phyloP scores from a whole-genome alignment of 1,139 yeast genomes.

The Hemisphaericaspora subhashii region DNA sequence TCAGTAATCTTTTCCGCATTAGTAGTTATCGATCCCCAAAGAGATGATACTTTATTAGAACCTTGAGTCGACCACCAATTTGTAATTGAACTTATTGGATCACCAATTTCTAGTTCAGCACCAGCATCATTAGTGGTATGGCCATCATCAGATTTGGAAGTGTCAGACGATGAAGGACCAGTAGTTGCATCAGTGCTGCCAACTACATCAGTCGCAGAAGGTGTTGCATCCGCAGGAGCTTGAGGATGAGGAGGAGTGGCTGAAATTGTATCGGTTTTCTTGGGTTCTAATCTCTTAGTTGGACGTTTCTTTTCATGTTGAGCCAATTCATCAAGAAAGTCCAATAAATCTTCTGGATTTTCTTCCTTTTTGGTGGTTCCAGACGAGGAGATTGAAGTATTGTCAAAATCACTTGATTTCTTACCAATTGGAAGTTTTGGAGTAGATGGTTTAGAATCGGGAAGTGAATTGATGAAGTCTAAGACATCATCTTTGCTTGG shows the following conservation, averaged over 20 bases:
- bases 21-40: constrained; percentile 60
- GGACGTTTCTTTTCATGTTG: constrained; percentile 38
- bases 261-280: constrained; percentile 1
- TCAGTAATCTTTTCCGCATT: constrained; percentile 45
- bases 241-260: background rate
- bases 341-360: constrained; percentile 74
- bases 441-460: constrained; percentile 55
- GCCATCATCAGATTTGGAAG: constrained; percentile 12
- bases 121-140: constrained; percentile 11
- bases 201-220: constrained; percentile 3
- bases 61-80: constrained; percentile 85
- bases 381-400: no score
- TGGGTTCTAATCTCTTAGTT: constrained; percentile 15
- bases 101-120: constrained; percentile 36
- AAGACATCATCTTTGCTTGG: constrained; percentile 65
- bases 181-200: constrained; percentile 11
- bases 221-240: background rate
- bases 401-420: constrained; percentile 12
- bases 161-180: constrained; percentile 12
- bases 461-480: constrained; percentile 86
- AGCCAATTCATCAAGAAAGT: constrained; percentile 82
- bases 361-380: constrained; percentile 28
- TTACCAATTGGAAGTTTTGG: constrained; percentile 27
- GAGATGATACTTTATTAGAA: constrained; percentile 65
- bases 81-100: constrained; percentile 69